Conservation (phyloP, 768 basidiomycete species). For the Symmetrospora coprosmae region DNA sequence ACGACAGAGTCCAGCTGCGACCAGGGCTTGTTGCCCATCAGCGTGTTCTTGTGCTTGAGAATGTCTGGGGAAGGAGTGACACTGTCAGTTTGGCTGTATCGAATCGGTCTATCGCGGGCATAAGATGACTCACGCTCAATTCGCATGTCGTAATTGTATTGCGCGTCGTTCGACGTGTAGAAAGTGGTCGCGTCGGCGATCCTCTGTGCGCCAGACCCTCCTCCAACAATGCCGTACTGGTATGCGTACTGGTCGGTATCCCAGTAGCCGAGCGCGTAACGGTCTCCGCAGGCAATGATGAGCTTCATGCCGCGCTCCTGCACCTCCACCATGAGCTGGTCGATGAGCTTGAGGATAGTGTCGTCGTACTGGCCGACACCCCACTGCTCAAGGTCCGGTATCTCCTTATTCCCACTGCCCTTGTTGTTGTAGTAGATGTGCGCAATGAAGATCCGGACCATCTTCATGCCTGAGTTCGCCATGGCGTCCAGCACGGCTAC, state of each 20-base stretch:
- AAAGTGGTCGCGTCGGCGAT: conserved; percentile 28
- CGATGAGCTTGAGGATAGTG: conserved; percentile 32
- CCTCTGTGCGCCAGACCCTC: conserved; percentile 27
- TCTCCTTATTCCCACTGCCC: conserved; percentile 24
- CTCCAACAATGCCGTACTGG: conserved; percentile 28
- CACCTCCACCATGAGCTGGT: conserved; percentile 34
- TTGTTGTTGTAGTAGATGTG: conserved; percentile 28
- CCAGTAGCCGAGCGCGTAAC: conserved; percentile 35
- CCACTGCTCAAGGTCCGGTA: conserved; percentile 26
- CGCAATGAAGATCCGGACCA: conserved; percentile 32
- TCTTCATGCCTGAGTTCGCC: conserved; percentile 29
- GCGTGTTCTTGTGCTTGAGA: conserved; percentile 28
- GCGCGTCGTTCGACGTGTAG: conserved; percentile 27
- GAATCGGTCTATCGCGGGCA: no score
- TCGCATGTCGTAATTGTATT: conserved; percentile 28
- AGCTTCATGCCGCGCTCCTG: conserved; percentile 31
- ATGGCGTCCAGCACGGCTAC: conserved; percentile 32
- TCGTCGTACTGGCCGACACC: conserved; percentile 34
- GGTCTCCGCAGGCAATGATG: conserved; percentile 32
- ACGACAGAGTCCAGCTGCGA: conserved; percentile 30
- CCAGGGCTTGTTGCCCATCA: conserved; percentile 30
- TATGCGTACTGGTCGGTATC: conserved; percentile 33
- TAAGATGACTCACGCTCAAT: conserved; percentile 20
- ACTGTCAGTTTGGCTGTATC: no score
- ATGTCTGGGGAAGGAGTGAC: conserved; percentile 19